Evolutionary conservation across 179 eudicot species (phyloP), one percentile per base, ranked within the genome.

Genomic region (Amaranthus tricolor): DNA sequence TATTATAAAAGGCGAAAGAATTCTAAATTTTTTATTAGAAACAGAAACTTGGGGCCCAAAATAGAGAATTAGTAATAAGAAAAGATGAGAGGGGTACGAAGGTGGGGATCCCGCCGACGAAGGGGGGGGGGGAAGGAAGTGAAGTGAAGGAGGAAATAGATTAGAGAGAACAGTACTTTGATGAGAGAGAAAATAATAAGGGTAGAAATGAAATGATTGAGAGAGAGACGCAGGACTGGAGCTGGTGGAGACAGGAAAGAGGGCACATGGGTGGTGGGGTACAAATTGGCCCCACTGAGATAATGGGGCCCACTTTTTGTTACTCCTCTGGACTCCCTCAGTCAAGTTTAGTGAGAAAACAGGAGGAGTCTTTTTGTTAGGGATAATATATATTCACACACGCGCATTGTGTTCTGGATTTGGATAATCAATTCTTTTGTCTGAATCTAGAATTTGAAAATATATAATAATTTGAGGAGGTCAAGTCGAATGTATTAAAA

Each of bases 191-290:
- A 67, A 67, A 40, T 14, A 13, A 50, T 44, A 48, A 4, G 68
- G 43, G 73, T 24, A 13, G 12, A 14, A 73, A 70, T 56, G 74
- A 40, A 73, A 80, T 80, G 79, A 80, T 76, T 80, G 74, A 79
- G 80, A 74, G 70, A 54, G 82, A 56, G 55, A 24, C 70, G 57
- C 63, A 43, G 79, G 84, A 90, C 90, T 84, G 87, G 91, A 83
- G 90, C 76, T 86, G 98, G 98, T 93, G 94, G 98, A 89, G 95
- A 91, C 92, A 89, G 92, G 85, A 83, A 81, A 84, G 88, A 80
- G 88, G 83, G 92, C 93, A 91, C 97, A 91, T 91, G 97, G 91
- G 89, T 73, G 86, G 87, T 83, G 91, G 96, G 90, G 72, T 7
- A 65, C 66, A 52, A 49, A 17, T 61, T 31, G 72, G 78, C 71